Conservation (phyloP, 2,329 filamentous ascomycete species). For the Fonsecaea nubica region DNA sequence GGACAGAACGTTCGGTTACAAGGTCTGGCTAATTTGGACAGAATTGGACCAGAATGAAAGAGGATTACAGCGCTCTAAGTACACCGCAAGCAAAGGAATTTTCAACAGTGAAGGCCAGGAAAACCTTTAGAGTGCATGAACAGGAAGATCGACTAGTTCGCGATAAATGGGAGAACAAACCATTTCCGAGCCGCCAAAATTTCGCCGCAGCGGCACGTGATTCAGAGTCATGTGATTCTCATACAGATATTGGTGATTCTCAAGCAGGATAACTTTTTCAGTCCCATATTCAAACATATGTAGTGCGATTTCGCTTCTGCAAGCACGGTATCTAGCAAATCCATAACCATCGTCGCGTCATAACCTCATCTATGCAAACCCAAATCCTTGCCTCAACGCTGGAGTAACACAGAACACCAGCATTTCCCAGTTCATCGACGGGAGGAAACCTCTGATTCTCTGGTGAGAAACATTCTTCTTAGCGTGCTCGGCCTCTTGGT, state of each 20-base stretch:
- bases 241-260: not conserved
- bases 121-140: not conserved
- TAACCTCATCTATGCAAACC: slow-evolving; percentile 7
- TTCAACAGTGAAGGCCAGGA: not conserved
- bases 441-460: slow-evolving; percentile 24
- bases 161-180: slow-evolving; percentile 12
- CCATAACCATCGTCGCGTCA: slow-evolving; percentile 18
- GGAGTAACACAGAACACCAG: not conserved
- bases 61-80: not conserved
- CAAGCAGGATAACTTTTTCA: not conserved
- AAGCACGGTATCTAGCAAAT: slow-evolving; percentile 13
- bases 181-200: slow-evolving; percentile 14
- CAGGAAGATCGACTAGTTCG: not conserved
- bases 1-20: not conserved
- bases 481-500: slow-evolving; percentile 48
- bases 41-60: not conserved
- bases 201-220: slow-evolving; percentile 10
- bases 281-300: not conserved
- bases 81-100: not conserved
- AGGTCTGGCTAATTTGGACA: not conserved
- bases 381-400: not conserved
- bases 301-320: slow-evolving; percentile 9
- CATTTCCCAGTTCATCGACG: slow-evolving; percentile 21
- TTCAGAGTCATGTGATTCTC: not conserved
- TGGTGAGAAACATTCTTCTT: slow-evolving; percentile 38